These are phyloP conservation scores for Diversispora eburnea DNA, from an alignment of 192 early-diverging fungal genomes.

Conservation along the genomic window DNA sequence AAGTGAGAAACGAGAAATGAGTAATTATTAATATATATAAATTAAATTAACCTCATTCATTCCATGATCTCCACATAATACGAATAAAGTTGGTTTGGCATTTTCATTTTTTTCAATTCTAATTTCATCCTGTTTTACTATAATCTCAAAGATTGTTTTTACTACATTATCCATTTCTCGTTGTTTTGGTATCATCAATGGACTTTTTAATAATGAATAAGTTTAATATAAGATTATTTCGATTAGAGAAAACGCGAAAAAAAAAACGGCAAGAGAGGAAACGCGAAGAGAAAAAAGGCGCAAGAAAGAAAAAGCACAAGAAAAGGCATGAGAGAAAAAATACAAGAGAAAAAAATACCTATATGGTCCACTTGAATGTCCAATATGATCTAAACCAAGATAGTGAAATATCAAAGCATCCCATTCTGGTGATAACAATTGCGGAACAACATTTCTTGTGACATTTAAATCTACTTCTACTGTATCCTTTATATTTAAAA, in stretches of 20 bases:
- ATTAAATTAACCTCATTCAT: conserved; percentile 67
- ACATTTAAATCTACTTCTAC: conserved; percentile 75
- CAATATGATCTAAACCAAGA: conserved; percentile 80
- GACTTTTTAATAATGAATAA: conserved; percentile 32
- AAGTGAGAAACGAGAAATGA: background rate
- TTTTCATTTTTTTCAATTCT: conserved; percentile 33
- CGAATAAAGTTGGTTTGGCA: conserved; percentile 62
- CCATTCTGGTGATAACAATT: conserved; percentile 58
- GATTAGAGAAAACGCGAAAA: too few relatives aligned
- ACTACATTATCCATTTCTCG: conserved; percentile 72
- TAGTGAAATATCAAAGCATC: conserved; percentile 72
- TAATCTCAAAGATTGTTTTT: conserved; percentile 47
- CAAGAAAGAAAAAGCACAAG: too few relatives aligned
- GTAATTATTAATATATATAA: background rate
- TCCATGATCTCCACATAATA: conserved; percentile 80
- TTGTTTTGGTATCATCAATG: conserved; percentile 72
- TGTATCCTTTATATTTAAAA: conserved; percentile 48
- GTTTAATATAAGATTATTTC: too few relatives aligned
- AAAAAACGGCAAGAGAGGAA: too few relatives aligned
- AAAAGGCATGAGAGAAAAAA: too few relatives aligned
- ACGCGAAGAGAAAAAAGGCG: too few relatives aligned
- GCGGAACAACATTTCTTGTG: conserved; percentile 63
- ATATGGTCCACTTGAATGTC: conserved; percentile 66
- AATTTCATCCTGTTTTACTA: conserved; percentile 43
- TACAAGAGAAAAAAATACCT: conserved; percentile 28